phyloP scores from a whole-genome alignment of 495 filamentous ascomycete species.

The Haplographium delicatum region DNA sequence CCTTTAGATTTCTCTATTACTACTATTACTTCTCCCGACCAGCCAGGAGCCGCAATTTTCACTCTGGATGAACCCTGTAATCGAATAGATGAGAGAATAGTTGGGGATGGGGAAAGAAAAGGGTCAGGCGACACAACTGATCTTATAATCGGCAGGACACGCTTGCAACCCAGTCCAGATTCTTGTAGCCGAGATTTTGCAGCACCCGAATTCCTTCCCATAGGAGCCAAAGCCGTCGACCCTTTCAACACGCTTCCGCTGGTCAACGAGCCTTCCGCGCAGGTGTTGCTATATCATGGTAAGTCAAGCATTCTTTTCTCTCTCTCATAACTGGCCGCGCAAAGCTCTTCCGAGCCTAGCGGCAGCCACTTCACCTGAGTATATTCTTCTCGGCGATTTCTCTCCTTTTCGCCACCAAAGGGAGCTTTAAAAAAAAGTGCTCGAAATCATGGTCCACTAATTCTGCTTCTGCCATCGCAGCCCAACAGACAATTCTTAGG shows the following conservation, averaged over 20 bases:
- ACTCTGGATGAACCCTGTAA: neutral
- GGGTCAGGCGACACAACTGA: neutral
- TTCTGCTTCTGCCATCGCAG: neutral
- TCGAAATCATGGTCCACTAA: neutral
- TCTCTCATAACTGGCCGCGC: neutral
- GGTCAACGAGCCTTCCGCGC: neutral
- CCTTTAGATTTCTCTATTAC: too few relatives aligned
- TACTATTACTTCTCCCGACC: too few relatives aligned
- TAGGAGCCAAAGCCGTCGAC: neutral
- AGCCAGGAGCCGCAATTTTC: neutral
- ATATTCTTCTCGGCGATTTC: too few relatives aligned
- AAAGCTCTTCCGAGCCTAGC: neutral
- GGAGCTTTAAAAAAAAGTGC: neutral
- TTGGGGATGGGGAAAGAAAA: neutral
- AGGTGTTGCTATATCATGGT: constrained; percentile 14
- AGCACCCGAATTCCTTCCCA: neutral
- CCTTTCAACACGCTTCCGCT: constrained; percentile 12
- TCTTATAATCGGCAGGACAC: neutral
- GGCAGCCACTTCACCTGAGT: neutral
- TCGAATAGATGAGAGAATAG: neutral
- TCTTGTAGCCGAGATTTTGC: neutral
- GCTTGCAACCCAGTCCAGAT: neutral
- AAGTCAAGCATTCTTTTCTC: neutral
- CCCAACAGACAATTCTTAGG: constrained; percentile 4
- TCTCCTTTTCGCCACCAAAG: neutral